These are phyloP conservation scores for Aspergillus luchuensis DNA, from an alignment of 2,329 filamentous ascomycete genomes.

Conservation along the genomic window DNA sequence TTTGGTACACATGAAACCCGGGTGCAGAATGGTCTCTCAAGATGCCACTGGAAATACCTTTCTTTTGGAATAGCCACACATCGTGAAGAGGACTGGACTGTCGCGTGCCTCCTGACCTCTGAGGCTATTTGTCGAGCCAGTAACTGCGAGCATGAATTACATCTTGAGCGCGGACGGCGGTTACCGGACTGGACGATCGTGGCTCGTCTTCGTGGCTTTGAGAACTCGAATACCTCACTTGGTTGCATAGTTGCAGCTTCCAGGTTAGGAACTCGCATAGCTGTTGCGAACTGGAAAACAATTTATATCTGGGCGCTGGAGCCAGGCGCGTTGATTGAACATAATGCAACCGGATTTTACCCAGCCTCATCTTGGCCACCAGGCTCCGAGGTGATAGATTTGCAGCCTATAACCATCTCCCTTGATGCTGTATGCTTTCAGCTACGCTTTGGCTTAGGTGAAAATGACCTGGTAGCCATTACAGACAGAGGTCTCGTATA, in stretches of 20 bases:
- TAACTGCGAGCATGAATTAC: conserved; percentile 37
- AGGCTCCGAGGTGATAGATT: conserved; percentile 26
- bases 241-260: conserved; percentile 44
- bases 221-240: conserved; percentile 37
- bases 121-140: conserved; percentile 30
- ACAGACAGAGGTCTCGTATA: conserved; percentile 47
- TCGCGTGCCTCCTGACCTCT: conserved; percentile 43
- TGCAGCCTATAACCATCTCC: conserved; percentile 37
- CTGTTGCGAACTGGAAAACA: conserved; percentile 46
- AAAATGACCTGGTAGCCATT: conserved; percentile 44
- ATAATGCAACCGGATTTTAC: conserved; percentile 35
- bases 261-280: conserved; percentile 40
- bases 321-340: conserved; percentile 40
- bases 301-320: conserved; percentile 46
- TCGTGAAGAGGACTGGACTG: conserved; percentile 35
- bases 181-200: conserved; percentile 40
- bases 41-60: conserved; percentile 45
- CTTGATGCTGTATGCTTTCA: conserved; percentile 43
- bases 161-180: conserved; percentile 45
- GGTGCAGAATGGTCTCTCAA: conserved; percentile 10
- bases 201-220: conserved; percentile 41
- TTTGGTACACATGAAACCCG: conserved; percentile 37
- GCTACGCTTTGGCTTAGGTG: conserved; percentile 36
- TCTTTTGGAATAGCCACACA: conserved; percentile 41
- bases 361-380: conserved; percentile 29